Base-by-base conservation (phyloP, 352 stramenopile species). In the Phytopythium boreale region DNA sequence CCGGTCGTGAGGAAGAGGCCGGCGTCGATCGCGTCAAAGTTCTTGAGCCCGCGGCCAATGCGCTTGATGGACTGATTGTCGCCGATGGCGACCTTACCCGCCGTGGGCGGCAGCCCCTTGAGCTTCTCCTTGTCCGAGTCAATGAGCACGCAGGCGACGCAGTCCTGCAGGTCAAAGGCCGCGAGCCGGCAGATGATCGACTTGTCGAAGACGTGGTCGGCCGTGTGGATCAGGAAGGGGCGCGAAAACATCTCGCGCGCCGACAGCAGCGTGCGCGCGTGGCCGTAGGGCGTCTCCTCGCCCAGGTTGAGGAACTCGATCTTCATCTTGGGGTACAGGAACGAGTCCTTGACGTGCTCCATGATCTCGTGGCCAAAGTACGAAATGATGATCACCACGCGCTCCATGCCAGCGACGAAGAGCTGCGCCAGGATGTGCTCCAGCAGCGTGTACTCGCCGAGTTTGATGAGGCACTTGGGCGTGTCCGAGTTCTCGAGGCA, bases 291-390 rank as follows among this genome's bases (percentile, higher is more conserved):
- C 58, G 84, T 90, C 61, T 90, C 80, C 58, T 92, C 80, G 41
- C 85, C 85, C n/a, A 95, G 59, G 60, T 95, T 91, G 29, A 95
- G 56, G 62, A 93, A 95, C 69, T 92, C 84, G 51, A 95, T 92
- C 66, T 87, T 76, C 62, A 95, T 69, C 63, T 91, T 90, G 43
- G 79, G 55, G 63, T 80, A 92, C 43, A 95, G 62, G 44, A 89
- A 80, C 53, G 82, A 90, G 29, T 86, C 66, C 62, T 92, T 90
- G 11, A 95, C 77, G 49, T 91, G 81, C 24, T 82, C 80, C 78
- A 90, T 90, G 67, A 92, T 92, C 53, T 92, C 84, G 34, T 88
- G 77, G 14, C 82, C 83, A 70, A 84, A 89, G 59, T 92, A 86
- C 64, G 87, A 89, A 37, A 95, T 90, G 65, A 92, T 90, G 66